Evolutionary conservation across 2,329 filamentous ascomycete genomes (phyloP).

Genomic region (Ciborinia camelliae): DNA sequence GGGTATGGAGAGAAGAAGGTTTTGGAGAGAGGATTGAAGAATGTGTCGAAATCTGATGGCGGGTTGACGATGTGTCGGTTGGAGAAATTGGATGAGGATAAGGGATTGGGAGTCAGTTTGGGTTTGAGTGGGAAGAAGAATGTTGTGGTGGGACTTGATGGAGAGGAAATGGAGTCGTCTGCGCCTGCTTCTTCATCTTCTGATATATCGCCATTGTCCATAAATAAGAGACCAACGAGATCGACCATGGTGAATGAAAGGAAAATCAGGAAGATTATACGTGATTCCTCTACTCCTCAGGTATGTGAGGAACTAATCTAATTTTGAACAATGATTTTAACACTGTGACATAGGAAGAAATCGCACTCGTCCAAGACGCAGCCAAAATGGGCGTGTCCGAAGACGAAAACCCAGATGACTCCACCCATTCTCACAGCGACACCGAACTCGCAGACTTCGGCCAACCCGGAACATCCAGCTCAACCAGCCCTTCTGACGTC

Average conservation of each 20-base stretch:
- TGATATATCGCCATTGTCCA: background rate
- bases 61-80: slow-evolving; percentile 47
- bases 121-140: background rate
- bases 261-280: slow-evolving; percentile 20
- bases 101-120: background rate
- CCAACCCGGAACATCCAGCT: slow-evolving; percentile 2
- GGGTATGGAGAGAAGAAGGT: slow-evolving; percentile 36
- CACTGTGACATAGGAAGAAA: slow-evolving; percentile 1
- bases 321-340: background rate
- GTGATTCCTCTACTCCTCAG: slow-evolving; percentile 18
- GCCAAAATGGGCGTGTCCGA: slow-evolving; percentile 25
- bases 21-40: slow-evolving; percentile 44
- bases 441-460: slow-evolving; percentile 16
- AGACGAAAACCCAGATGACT: slow-evolving; percentile 24
- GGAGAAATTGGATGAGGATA: slow-evolving; percentile 38
- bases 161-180: slow-evolving; percentile 5
- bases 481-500: slow-evolving; percentile 33
- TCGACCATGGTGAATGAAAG: slow-evolving; percentile 18
- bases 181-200: background rate
- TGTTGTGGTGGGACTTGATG: slow-evolving; percentile 12
- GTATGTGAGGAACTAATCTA: background rate
- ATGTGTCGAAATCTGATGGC: slow-evolving; percentile 45
- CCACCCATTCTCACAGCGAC: slow-evolving; percentile 20
- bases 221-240: slow-evolving; percentile 1
- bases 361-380: slow-evolving; percentile 26